Evolutionary conservation across 306 rosid genomes (phyloP), one percentile per base, ranked within the genome.

Genomic region (Cicer bijugum): DNA sequence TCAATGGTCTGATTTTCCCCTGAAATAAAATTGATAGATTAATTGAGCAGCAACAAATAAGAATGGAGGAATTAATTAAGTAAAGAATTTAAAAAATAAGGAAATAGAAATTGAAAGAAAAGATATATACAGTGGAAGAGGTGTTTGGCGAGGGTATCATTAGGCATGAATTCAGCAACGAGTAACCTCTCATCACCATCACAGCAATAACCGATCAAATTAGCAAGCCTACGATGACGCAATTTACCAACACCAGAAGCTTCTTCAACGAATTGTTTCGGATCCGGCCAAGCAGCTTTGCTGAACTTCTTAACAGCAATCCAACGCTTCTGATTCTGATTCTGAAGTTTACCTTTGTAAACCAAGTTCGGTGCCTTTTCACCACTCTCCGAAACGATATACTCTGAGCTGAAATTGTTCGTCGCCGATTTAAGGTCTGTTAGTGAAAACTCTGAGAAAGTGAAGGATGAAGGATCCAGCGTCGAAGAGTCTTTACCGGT

Each of bases 1-100:
- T 91, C 97, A 83, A 94, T 90, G 10, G 96, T 88, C 82, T 94
- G 99, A 80, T 85, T 87, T 81, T 94, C 99, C 97, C 97, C 99
- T 94, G 84, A 52, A 77, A 37, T 59, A 7, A 12, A 59, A 11
- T 28, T 5, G 35, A 28, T 28, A 28, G 35, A 59, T 37, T 28
- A 10, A 28, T 33, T 33, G 8, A 57, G 37, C 5, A 58, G 33
- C 15, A 57, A 23, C 16, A 57, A 55, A 12, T 16, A 48, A 48
- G 19, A 6, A 14, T 7, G 1, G 10, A 6, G 15, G 1, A 48
- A 48, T n/a, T 12, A n/a, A 47, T 48, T 0, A 55, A 55, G 1
- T 40, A 17, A 55, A 1, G 9, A 10, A 10, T 19, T 9, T 0
- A 0, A 7, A 0, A 7, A 12, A n/a, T 5, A 1, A n/a, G 45